phyloP scores from a whole-genome alignment of 805 yeast genomes.

The Wickerhamiella lipophila region DNA sequence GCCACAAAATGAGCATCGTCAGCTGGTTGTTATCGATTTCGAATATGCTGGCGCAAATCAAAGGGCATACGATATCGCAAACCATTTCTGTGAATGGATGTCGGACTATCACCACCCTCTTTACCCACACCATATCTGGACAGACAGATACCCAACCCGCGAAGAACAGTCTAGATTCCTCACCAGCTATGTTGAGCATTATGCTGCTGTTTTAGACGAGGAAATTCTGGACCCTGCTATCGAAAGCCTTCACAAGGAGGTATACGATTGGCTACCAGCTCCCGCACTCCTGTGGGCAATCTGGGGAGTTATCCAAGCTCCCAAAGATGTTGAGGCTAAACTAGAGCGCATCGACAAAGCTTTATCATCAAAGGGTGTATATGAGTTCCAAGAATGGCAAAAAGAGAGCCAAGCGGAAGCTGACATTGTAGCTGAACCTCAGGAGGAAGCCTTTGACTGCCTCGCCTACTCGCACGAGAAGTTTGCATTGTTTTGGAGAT shows the following conservation, averaged over 20 bases:
- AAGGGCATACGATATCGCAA: conserved; percentile 81
- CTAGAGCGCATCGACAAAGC: conserved; percentile 8
- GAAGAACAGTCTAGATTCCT: conserved; percentile 60
- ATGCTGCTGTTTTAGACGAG: conserved; percentile 24
- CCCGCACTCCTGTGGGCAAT: conserved; percentile 72
- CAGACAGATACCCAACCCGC: conserved; percentile 48
- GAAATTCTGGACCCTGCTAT: conserved; percentile 34
- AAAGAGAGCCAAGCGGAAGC: conserved; percentile 16
- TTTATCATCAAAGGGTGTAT: conserved; percentile 17
- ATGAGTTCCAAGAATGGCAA: conserved; percentile 31
- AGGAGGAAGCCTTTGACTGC: conserved; percentile 50
- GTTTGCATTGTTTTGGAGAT: conserved; percentile 60
- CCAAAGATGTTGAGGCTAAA: conserved; percentile 28
- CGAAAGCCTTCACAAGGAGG: conserved; percentile 47
- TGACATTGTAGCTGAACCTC: conserved; percentile 15
- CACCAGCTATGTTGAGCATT: conserved; percentile 58
- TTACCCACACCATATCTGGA: conserved; percentile 42
- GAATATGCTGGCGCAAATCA: conserved; percentile 88
- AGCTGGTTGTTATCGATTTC: conserved; percentile 86
- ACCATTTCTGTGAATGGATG: conserved; percentile 97
- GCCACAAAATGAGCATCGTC: conserved; percentile 45
- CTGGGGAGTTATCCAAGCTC: conserved; percentile 86
- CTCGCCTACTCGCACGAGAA: conserved; percentile 64
- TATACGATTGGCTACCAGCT: conserved; percentile 66
- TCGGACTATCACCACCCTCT: conserved; percentile 65